Evolutionary conservation across 441 rosid species (phyloP), one percentile per base, ranked within the genome.

Genomic region (Codiaeum variegatum): DNA sequence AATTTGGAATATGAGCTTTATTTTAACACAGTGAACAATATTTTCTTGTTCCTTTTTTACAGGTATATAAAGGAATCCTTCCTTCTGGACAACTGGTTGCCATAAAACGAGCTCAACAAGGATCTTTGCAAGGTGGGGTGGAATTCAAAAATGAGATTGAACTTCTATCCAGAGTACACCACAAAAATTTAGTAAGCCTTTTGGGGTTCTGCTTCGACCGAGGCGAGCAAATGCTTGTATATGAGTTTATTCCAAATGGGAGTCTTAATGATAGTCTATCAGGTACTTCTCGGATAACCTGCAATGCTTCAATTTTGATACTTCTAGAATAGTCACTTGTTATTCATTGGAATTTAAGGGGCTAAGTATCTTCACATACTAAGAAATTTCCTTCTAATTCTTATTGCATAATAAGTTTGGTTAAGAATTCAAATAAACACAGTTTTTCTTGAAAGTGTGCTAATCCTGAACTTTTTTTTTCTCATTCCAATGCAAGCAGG

Each of bases 131-230:
- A 79, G 97, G 98, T 47, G 98, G 86, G n/a, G 34, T 78, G 5
- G 97, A 92, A 81, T 92, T 94, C 82, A 94, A 94, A 81, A 92
- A 86, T 46, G 98, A 94, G 83, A 88, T 92, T 16, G 97, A 94
- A 73, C 94, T 92, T 77, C 89, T 92, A 18, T 94, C 98, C 23
- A 84, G 98, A 75, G 96, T 92, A 76, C 97, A 94, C 80, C 98
- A 92, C 66, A 94, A 85, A 79, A 92, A 92, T 78, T 88, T 89
- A 47, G 95, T 90, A 13, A 73, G 85, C 75, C 93, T 92, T 21
- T 51, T 87, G 26, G 93, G 94, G 4, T 89, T 94, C 76, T 94
- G 96, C 74, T 89, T 88, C 7, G 95, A 90, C 64, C 82, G 73
- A 75, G 83, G 85, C 38, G 98, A 91, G 78, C 96, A 89, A 66